Base-by-base conservation (phyloP, 495 filamentous ascomycete species). In the Pseudotulostoma volvatum region DNA sequence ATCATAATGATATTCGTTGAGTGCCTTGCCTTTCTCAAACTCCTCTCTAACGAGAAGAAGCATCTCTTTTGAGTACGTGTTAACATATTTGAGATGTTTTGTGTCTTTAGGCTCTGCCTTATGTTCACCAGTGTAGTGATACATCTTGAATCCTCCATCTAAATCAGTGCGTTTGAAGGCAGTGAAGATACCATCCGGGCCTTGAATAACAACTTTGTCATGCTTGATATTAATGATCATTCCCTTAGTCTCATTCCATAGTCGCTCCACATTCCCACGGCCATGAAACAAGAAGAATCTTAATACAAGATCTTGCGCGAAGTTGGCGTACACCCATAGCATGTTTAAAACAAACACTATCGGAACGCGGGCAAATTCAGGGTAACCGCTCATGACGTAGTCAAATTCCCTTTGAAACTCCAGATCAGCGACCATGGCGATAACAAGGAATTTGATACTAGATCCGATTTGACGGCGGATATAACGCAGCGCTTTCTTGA, bases 321-420 rank as follows among this genome's bases (percentile, higher is more conserved):
- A 18, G 38, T 60, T 63, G 33, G 57, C 49, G 39, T 70, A 73
- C 3, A 60, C 53, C 71, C 71, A 75, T 16, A 71, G 15, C 39
- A 55, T 45, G 44, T 61, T 73, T 18, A 75, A 47, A 0, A 54
- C 4, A 19, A 59, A 54, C 0, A 59, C 54, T 8, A 42, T 39
- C 3, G 68, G 62, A 17, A 59, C 57, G 9, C 60, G 63, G 9
- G 69, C 33, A 20, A 61, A 14, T 7, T 44, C 31, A 4, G 56
- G 57, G 17, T 53, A 53, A 3, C 34, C 21, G 25, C 48, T 43
- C n/a, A 66, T 51, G 31, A 67, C 58, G 48, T 66, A 67, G 9
- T 71, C 53, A 36, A 74, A 57, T 36, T 76, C 72, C 34, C 71
- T 53, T 42, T 76, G 72, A 45, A 70, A 74, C 41, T 76, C 72